A percentile compares a stretch with the other conserved stretches of the same genome.
Conservation (phyloP, 495 filamentous ascomycete species). For the Penicillium malachiteum region DNA sequence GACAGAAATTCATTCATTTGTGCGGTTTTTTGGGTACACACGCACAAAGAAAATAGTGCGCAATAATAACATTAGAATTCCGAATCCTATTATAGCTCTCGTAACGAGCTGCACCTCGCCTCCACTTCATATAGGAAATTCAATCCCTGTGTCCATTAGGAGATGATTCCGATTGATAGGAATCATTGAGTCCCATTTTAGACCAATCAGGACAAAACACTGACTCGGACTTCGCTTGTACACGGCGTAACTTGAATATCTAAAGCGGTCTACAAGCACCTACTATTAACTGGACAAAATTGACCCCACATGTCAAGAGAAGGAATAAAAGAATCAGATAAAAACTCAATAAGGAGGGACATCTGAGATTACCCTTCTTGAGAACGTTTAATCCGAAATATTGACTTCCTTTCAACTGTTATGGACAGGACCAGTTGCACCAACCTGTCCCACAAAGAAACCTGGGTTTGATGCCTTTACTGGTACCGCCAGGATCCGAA, state of each 20-base stretch:
- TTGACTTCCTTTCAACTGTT: not conserved
- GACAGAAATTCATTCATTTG: not conserved
- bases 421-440: conserved; percentile 9
- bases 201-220: not conserved
- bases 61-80: no score
- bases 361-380: no score
- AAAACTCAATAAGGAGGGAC: no score
- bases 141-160: conserved; percentile 13
- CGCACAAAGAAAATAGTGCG: not conserved
- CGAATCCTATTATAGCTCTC: not conserved
- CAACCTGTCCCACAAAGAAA: conserved; percentile 6
- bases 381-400: not conserved
- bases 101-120: not conserved
- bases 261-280: not conserved
- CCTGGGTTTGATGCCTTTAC: not conserved
- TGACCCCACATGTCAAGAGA: no score
- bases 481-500: no score
- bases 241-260: not conserved
- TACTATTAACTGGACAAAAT: not conserved
- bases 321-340: no score
- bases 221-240: not conserved
- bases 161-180: conserved; percentile 7
- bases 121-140: not conserved
- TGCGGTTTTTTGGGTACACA: not conserved
- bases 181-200: no score